These are phyloP conservation scores for Neodidymelliopsis sp. DNA, from an alignment of 2,329 filamentous ascomycete species.

Conservation along the genomic window DNA sequence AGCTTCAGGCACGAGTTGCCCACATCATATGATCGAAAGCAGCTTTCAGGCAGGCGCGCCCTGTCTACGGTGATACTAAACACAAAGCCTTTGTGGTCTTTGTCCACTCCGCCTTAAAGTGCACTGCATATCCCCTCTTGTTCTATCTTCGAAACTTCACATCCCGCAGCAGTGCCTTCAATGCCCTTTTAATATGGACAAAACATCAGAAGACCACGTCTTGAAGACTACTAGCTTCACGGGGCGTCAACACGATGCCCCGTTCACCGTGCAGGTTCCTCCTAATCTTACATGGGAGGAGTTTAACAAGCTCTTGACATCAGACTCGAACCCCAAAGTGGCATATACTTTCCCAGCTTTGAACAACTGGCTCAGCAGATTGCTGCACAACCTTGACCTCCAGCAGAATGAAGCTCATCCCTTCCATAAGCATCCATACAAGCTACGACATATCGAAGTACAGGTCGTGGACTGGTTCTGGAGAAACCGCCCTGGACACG, in stretches of 20 bases:
- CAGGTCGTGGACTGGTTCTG: constrained; percentile 64
- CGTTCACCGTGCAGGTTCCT: constrained; percentile 53
- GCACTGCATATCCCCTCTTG: neutral
- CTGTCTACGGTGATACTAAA: neutral
- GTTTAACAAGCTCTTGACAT: constrained; percentile 17
- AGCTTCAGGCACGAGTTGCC: neutral
- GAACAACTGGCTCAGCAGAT: constrained; percentile 61
- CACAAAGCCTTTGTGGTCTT: neutral
- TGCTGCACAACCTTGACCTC: constrained; percentile 57
- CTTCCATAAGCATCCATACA: constrained; percentile 61
- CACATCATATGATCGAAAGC: neutral
- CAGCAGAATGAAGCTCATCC: constrained; percentile 57
- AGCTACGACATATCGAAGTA: constrained; percentile 60
- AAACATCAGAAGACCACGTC: neutral
- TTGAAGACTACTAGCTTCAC: no score
- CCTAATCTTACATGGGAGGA: constrained; percentile 52
- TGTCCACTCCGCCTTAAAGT: neutral
- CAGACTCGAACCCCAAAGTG: constrained; percentile 4
- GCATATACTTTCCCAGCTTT: constrained; percentile 59
- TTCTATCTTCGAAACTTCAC: no score
- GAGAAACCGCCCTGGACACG: constrained; percentile 29
- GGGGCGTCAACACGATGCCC: no score
- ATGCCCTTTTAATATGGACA: no score
- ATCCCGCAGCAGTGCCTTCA: no score
- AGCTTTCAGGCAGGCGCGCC: neutral